Percentiles rank a stretch among this genome's conserved stretches.
phyloP scores from a whole-genome alignment of 1,139 yeast genomes.

The Candida pseudoviswanathii region DNA sequence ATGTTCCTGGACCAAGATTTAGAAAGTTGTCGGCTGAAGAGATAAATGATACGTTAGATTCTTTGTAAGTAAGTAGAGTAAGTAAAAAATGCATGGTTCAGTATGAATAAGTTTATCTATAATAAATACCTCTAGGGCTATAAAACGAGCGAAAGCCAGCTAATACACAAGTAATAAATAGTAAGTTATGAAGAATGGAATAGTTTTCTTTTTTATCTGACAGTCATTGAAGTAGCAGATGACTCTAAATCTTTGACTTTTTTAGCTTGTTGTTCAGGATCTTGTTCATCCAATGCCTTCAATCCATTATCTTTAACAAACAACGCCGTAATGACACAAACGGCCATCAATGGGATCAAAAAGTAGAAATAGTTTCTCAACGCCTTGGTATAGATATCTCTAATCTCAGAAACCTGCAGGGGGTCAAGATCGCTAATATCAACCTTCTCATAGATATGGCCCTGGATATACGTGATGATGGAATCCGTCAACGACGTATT shows the following conservation, averaged over 20 bases:
- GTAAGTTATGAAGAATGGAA: neutral
- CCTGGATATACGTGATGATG: slow-evolving; percentile 20
- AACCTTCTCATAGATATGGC: slow-evolving; percentile 22
- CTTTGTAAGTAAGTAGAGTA: slow-evolving; percentile 50
- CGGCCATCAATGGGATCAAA: slow-evolving; percentile 42
- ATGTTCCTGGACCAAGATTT: slow-evolving; percentile 82
- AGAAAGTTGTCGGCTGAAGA: slow-evolving; percentile 85
- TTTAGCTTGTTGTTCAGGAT: slow-evolving; percentile 6
- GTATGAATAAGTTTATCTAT: neutral
- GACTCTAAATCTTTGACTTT: slow-evolving; percentile 13
- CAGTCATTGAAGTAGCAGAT: slow-evolving; percentile 15
- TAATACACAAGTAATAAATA: neutral
- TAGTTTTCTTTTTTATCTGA: neutral
- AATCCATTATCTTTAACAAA: slow-evolving; percentile 45
- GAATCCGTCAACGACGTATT: slow-evolving; percentile 14
- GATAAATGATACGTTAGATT: slow-evolving; percentile 91
- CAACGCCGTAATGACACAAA: slow-evolving; percentile 37
- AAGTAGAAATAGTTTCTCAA: slow-evolving; percentile 42
- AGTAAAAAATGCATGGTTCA: neutral
- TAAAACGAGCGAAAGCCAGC: neutral
- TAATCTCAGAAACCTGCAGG: slow-evolving; percentile 26
- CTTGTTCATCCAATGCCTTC: slow-evolving; percentile 35
- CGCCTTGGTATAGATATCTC: slow-evolving; percentile 34
- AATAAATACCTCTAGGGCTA: neutral
- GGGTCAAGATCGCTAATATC: slow-evolving; percentile 19